Evolutionary conservation across 768 basidiomycete species (phyloP).

Genomic region (Chalciporus pseudorubinellus): DNA sequence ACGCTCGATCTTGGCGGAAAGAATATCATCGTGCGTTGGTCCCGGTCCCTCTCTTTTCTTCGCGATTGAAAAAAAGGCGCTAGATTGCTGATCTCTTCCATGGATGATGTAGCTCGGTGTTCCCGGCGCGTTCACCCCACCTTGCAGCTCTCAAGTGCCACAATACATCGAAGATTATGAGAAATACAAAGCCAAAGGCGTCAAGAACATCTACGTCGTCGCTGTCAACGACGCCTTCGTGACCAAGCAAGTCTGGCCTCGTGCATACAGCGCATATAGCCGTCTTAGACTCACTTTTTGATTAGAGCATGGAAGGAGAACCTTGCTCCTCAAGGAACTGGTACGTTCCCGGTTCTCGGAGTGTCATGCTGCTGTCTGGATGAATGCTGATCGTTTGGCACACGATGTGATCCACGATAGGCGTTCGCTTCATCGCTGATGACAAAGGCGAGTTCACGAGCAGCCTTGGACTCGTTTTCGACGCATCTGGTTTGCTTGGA

Average conservation of each 20-base stretch:
- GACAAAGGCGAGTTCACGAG: constrained; percentile 60
- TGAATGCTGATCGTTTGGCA: constrained; percentile 3
- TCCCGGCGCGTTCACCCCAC: constrained; percentile 74
- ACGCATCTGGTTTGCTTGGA: constrained; percentile 62
- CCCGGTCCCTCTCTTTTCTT: background rate
- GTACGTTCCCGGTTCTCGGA: constrained; percentile 38
- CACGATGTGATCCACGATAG: constrained; percentile 26
- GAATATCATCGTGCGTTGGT: constrained; percentile 56
- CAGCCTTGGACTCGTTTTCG: constrained; percentile 57
- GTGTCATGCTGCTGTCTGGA: background rate
- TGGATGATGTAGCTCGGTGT: constrained; percentile 54
- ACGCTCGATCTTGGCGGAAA: constrained; percentile 53
- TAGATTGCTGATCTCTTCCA: background rate
- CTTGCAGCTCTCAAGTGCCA: constrained; percentile 64
- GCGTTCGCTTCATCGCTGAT: constrained; percentile 62
- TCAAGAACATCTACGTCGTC: constrained; percentile 68
- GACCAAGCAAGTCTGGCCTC: constrained; percentile 37
- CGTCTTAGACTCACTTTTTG: constrained; percentile 1
- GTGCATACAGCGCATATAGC: constrained; percentile 2
- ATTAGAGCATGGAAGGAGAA: constrained; percentile 65
- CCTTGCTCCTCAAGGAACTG: constrained; percentile 54
- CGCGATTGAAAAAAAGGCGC: background rate
- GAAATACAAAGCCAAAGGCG: constrained; percentile 73
- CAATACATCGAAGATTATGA: constrained; percentile 64
- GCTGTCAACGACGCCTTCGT: constrained; percentile 81